Evolutionary conservation across 2,329 filamentous ascomycete species (phyloP).

Genomic region (Fusarium heterosporum): DNA sequence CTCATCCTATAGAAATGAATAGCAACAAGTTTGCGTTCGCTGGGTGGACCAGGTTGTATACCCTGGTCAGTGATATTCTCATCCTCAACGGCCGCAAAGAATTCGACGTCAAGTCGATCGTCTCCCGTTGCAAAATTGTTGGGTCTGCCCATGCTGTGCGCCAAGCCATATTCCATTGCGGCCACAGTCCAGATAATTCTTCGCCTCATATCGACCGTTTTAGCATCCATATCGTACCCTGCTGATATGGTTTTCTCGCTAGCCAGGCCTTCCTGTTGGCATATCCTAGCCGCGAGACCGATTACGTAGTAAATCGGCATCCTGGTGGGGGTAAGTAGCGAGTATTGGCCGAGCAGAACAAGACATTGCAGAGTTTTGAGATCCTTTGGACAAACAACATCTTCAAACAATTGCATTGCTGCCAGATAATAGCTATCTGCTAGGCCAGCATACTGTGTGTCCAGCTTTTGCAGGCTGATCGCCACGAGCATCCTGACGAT

Average conservation of each 20-base stretch:
- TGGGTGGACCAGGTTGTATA: constrained; percentile 76
- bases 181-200: constrained; percentile 89
- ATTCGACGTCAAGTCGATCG: constrained; percentile 86
- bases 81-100: constrained; percentile 86
- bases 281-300: constrained; percentile 86
- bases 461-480: constrained; percentile 93
- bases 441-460: constrained; percentile 88
- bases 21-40: constrained; percentile 86
- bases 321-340: constrained; percentile 88
- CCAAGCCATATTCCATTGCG: constrained; percentile 88
- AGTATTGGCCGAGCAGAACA: constrained; percentile 88
- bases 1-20: constrained; percentile 97
- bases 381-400: constrained; percentile 87
- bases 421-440: constrained; percentile 96
- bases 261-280: constrained; percentile 86
- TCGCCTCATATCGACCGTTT: constrained; percentile 90
- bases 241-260: constrained; percentile 88
- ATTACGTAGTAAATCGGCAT: constrained; percentile 95
- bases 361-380: constrained; percentile 91
- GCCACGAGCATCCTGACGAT: constrained; percentile 91
- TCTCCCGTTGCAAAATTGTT: constrained; percentile 84
- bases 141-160: constrained; percentile 88
- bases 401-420: constrained; percentile 85
- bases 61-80: constrained; percentile 82
- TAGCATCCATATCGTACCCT: constrained; percentile 71